Base-by-base conservation (phyloP, 1,284 basidiomycete species). In the Malassezia equina region DNA sequence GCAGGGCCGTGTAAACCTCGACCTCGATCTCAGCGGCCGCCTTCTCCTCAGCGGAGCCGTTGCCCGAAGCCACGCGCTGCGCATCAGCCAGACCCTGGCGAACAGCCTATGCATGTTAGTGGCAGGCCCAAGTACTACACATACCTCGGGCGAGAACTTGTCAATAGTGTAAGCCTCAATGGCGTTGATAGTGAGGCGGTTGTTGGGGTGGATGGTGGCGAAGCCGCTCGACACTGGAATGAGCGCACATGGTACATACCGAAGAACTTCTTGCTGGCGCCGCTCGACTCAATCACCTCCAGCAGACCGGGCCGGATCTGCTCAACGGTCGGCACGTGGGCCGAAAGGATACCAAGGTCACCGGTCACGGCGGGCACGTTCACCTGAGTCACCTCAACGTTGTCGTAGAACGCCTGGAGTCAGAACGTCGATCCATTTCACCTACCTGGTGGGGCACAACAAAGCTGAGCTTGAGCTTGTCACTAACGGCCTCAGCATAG, bases 191-290 rank as follows among this genome's bases (percentile, higher is more conserved):
- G 93, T 95, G 58, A 98, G 80, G 67, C 82, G 84, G 82, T 96
- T 99, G 80, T 91, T 90, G 48, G 90, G 88, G 78, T 98, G 94
- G 47, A 99, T 88, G 58, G 87, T 95, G 53, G 94, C 93, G 75
- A 99, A 96, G 58, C 94, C 94, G 62, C 88, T 86, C 56, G 93
- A 95, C 51, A 90, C 94, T 96, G 66, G 32, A 39, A 29, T 47
- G 21, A 40, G 40, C 11, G 28, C 24, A 43, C n/a, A 43, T 12
- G 25, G 32, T 29, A 62, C 64, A 47, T 59, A 66, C 64, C 65
- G n/a, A 56, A 56, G 56, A 73, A 74, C 63, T 62, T 70, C 57
- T 69, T 72, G 61, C 68, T 71, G 41, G 62, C 57, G 39, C 69
- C 71, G 51, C 45, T 52, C 15, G 64, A 60, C 51, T 74, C 70